Base-by-base conservation (phyloP, 2,329 filamentous ascomycete species). In the Basipetospora sp. region DNA sequence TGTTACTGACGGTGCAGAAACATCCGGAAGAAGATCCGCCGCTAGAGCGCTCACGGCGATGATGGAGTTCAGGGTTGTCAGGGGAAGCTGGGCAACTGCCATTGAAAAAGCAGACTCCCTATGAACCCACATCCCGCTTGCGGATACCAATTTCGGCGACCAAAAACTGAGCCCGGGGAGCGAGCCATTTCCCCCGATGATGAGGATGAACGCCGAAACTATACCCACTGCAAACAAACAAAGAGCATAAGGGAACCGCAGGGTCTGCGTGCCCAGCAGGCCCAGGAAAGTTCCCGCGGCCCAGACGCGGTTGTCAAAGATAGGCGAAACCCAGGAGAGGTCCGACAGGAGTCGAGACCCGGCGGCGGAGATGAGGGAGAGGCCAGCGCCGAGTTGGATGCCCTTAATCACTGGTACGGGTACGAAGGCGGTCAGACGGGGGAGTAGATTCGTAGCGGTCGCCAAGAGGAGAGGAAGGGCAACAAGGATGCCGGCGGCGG, bases 61-160 rank as follows among this genome's bases (percentile, higher is more conserved):
- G 47, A 96, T 74, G 4, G 86, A 94, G 62, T 96, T 96, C 39
- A 96, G 71, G 0, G 85, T 84, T 0, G 88, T 96, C 9, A 96
- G 71, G 2, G 88, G 88, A 13, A 96, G 69, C 56, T 96, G 88
- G 1, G 84, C 85, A 8, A 94, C 62, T 10, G 80, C 84, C 84
- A 63, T 73, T 50, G 58, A 62, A 52, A 62, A 38, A 50, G 65
- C 46, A 47, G 51, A 52, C 44, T 50, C 50, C 49, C 58, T 22
- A 46, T 58, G 40, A 4, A 26, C 16, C 16, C 34, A 31, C 14
- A 39, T 28, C 13, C 22, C 36, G 9, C 9, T 13, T 13, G 34
- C 31, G 16, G 40, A 11, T 14, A 64, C 44, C 29, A 68, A 49
- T 38, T 53, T 56, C 4, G 83, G 75, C 47, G 62, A 63, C 75